Percentiles rank a stretch among this genome's conserved stretches.
Conservation (phyloP, 495 filamentous ascomycete genomes). For the Pseudoneurospora amorphoporcata region DNA sequence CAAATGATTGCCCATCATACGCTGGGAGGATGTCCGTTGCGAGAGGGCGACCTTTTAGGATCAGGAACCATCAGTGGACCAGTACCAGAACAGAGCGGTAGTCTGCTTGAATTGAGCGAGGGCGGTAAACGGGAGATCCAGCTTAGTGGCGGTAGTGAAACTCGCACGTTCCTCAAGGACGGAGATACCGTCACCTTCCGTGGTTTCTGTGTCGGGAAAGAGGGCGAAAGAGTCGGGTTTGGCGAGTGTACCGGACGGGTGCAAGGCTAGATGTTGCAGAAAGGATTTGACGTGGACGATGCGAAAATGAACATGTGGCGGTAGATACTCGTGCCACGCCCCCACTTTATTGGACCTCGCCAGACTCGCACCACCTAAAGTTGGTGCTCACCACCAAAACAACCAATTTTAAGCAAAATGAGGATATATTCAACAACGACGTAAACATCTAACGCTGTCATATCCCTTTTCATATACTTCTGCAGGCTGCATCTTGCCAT, state of each 20-base stretch:
- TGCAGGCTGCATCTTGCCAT: no score
- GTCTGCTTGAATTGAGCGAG: conserved; percentile 70
- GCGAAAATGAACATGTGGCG: background rate
- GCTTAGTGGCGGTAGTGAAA: conserved; percentile 53
- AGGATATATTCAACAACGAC: no score
- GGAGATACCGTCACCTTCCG: conserved; percentile 68
- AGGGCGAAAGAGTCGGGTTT: conserved; percentile 57
- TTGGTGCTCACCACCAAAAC: no score
- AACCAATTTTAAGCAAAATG: no score
- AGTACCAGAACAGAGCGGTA: conserved; percentile 50
- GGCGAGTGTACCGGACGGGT: conserved; percentile 58
- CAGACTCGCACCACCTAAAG: no score
- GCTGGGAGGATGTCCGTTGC: conserved; percentile 73
- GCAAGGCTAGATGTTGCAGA: conserved; percentile 9
- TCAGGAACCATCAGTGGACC: conserved; percentile 84
- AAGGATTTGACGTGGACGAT: background rate
- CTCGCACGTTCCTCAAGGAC: conserved; percentile 71
- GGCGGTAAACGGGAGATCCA: conserved; percentile 53
- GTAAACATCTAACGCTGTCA: no score
- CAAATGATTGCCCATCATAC: conserved; percentile 95
- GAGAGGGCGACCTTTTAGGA: conserved; percentile 73
- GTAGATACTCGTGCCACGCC: no score
- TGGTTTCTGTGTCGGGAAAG: conserved; percentile 47
- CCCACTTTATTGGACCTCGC: no score
- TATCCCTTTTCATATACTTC: no score